These are phyloP conservation scores for Mallotus nudiflorus DNA, from an alignment of 345 rosid species.

Conservation along the genomic window DNA sequence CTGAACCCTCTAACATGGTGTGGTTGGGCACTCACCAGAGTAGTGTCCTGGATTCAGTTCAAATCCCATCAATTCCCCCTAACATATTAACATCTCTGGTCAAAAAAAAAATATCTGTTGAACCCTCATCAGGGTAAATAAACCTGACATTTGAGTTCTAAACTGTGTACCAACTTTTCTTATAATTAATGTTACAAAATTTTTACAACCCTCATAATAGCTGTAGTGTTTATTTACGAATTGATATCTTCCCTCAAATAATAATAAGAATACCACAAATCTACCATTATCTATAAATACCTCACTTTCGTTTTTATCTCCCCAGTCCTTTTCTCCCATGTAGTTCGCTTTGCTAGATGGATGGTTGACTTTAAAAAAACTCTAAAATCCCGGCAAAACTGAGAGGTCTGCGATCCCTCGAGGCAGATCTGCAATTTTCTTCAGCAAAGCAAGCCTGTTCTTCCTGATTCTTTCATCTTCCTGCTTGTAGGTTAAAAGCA, in stretches of 20 bases:
- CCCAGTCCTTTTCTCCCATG: not conserved
- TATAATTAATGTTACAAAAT: slow-evolving; percentile 2
- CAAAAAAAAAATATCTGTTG: too few relatives aligned
- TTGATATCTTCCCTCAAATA: not conserved
- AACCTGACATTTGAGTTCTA: too few relatives aligned
- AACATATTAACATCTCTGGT: too few relatives aligned
- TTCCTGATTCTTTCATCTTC: slow-evolving; percentile 70
- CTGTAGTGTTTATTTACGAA: not conserved
- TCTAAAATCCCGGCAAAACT: slow-evolving; percentile 77
- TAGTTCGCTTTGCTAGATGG: not conserved
- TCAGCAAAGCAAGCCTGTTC: slow-evolving; percentile 79
- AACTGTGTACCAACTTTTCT: too few relatives aligned
- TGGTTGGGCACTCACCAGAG: too few relatives aligned
- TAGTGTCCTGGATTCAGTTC: too few relatives aligned
- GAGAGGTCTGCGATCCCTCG: slow-evolving; percentile 75
- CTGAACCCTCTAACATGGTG: too few relatives aligned
- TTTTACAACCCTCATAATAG: not conserved
- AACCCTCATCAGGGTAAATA: too few relatives aligned
- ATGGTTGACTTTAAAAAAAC: not conserved
- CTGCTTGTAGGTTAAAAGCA: slow-evolving; percentile 41
- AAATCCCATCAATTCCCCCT: too few relatives aligned
- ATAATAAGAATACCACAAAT: not conserved
- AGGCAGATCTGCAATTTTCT: slow-evolving; percentile 73
- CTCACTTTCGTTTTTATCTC: not conserved
- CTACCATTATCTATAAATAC: not conserved